Percentiles rank a stretch among this genome's conserved stretches.
Conservation (phyloP, 2,329 filamentous ascomycete genomes). For the Pyrenochaeta sp. region DNA sequence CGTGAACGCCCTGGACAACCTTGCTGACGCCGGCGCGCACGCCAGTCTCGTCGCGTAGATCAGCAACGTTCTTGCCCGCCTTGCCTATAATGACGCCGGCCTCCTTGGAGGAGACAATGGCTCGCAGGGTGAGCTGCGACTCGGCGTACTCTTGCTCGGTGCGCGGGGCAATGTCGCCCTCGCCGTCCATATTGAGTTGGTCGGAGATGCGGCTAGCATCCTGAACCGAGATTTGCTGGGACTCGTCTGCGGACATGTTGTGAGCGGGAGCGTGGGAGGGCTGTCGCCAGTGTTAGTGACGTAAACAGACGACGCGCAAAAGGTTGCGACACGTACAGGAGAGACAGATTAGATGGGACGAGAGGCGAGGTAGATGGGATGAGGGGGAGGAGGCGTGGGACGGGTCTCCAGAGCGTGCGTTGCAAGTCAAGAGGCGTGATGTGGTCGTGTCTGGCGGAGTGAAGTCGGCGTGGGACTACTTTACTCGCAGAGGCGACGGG, state of each 20-base stretch:
- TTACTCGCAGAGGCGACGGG: constrained; percentile 40
- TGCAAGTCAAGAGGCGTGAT: constrained; percentile 26
- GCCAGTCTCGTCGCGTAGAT: constrained; percentile 94
- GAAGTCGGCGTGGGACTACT: constrained; percentile 28
- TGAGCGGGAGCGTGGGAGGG: constrained; percentile 41
- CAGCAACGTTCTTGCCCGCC: constrained; percentile 96
- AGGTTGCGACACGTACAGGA: constrained; percentile 25
- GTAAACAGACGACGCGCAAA: constrained; percentile 25
- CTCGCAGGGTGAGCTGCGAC: constrained; percentile 90
- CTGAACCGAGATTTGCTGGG: constrained; percentile 38
- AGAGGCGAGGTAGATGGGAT: constrained; percentile 6
- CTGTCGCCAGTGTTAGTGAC: constrained; percentile 38
- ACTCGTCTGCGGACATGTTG: constrained; percentile 54
- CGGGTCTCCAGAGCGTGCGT: constrained; percentile 20
- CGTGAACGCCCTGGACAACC: constrained; percentile 95
- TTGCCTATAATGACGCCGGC: constrained; percentile 99
- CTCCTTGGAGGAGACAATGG: constrained; percentile 98
- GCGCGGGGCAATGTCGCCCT: constrained; percentile 79
- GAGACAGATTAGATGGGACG: constrained; percentile 7
- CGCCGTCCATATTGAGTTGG: constrained; percentile 50
- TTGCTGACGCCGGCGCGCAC: constrained; percentile 99
- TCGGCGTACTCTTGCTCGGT: constrained; percentile 97
- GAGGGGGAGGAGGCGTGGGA: constrained; percentile 12
- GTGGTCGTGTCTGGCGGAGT: constrained; percentile 29
- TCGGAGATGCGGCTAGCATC: constrained; percentile 50